phyloP scores from a whole-genome alignment of 176 grass and related monocot species.

The Calamus simplicifolius region DNA sequence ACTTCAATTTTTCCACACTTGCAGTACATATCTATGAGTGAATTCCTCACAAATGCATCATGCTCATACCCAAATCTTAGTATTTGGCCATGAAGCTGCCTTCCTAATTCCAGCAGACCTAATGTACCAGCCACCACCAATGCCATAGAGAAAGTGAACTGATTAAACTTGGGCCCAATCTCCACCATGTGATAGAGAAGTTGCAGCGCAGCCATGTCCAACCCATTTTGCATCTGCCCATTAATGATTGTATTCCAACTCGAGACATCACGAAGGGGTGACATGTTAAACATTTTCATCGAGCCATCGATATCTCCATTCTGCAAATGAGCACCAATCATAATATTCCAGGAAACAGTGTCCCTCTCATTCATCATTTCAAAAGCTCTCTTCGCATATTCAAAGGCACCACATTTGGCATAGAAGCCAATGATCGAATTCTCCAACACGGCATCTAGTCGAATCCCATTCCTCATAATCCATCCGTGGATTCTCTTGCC shows the following conservation, averaged over 20 bases:
- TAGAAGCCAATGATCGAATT: conserved; percentile 54
- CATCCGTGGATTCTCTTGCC: conserved; percentile 51
- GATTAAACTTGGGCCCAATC: conserved; percentile 28
- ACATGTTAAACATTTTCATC: conserved; percentile 32
- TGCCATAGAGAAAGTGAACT: conserved; percentile 46
- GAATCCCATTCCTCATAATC: conserved; percentile 37
- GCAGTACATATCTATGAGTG: conserved; percentile 78
- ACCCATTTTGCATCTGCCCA: conserved; percentile 30
- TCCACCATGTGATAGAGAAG: conserved; percentile 27
- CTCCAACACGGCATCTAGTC: conserved; percentile 32
- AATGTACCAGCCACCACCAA: conserved; percentile 45
- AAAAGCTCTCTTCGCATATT: conserved; percentile 15
- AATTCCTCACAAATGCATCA: conserved; percentile 32
- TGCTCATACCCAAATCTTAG: conserved; percentile 24
- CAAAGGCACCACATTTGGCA: conserved; percentile 27
- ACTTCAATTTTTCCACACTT: conserved; percentile 36
- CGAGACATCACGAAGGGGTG: conserved; percentile 25
- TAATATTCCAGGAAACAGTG: conserved; percentile 43
- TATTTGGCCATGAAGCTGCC: conserved; percentile 41
- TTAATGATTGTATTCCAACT: conserved; percentile 65
- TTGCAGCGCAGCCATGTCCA: conserved; percentile 17
- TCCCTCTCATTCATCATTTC: conserved; percentile 24
- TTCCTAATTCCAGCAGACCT: conserved; percentile 31
- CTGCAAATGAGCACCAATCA: conserved; percentile 32
- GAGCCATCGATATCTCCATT: conserved; percentile 22